A percentile compares a stretch with the other conserved stretches of the same genome.
phyloP scores from a whole-genome alignment of 225 moss, liverwort and hornwort species.

The Straminergon stramineum region DNA sequence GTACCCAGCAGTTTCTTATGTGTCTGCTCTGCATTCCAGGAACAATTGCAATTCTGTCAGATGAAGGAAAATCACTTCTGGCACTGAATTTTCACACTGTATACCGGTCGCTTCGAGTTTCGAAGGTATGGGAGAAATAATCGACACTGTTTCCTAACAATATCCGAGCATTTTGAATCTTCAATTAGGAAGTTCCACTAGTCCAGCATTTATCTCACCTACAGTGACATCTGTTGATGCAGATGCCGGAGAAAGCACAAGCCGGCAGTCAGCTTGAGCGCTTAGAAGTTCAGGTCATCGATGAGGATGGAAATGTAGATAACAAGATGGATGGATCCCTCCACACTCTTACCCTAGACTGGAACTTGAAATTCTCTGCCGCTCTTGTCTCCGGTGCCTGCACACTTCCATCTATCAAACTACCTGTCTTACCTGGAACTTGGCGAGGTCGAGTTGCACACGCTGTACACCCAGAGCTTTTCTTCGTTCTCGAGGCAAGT shows the following conservation, averaged over 20 bases:
- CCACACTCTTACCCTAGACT: conserved; percentile 33
- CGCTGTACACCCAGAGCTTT: conserved; percentile 25
- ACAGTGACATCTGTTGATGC: background rate
- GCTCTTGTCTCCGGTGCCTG: conserved; percentile 16
- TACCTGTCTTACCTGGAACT: conserved; percentile 24
- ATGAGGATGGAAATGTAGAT: conserved; percentile 37
- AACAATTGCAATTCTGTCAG: conserved; percentile 29
- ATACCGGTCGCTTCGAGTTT: conserved; percentile 27
- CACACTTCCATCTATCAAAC: conserved; percentile 25
- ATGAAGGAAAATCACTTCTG: conserved; percentile 25
- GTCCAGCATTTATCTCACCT: background rate
- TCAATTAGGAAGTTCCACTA: background rate
- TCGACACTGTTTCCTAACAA: background rate
- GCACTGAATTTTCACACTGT: conserved; percentile 38
- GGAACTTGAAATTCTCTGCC: conserved; percentile 8
- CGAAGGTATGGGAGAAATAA: conserved; percentile 7
- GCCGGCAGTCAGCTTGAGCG: conserved; percentile 24
- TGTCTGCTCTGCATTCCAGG: conserved; percentile 8
- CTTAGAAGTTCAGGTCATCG: conserved; percentile 27
- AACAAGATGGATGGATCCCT: conserved; percentile 28
- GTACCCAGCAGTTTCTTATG: background rate
- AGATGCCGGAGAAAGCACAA: conserved; percentile 30
- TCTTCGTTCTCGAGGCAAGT: conserved; percentile 25
- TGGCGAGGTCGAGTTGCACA: conserved; percentile 37
- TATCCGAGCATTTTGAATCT: background rate